Base-by-base conservation (phyloP, 495 filamentous ascomycete genomes). In the Xylaria longipes region DNA sequence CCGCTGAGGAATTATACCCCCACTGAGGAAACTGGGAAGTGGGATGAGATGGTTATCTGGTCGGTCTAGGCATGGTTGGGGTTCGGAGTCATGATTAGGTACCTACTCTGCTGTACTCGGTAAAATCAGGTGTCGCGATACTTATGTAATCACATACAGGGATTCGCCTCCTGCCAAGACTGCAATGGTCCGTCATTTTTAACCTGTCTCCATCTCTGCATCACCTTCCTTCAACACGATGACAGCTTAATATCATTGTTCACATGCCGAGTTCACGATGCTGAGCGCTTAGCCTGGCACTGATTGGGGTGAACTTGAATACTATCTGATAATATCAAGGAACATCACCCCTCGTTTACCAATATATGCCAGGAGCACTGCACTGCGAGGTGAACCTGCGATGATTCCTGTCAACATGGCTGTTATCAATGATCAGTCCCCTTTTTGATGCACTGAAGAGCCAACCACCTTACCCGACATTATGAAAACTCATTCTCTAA, bases 151-250 rank as follows among this genome's bases (percentile, higher is more conserved):
- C 43, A 17, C 9, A 7, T 27, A 35, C 65, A 67, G 48, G 65
- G 65, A 39, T 67, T 22, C 5, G 43, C 41, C 65, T 41, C 65
- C 46, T 67, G 65, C 65, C 65, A 67, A 67, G 65, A 54, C 46
- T 67, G 65, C 65, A 25, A 20, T 43, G 65, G 48, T 67, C 65
- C 65, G 29, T 67, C 48, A 39, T 41, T 27, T 67, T 41, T 54
- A 39, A 54, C 17, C 33, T 15, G 17, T 54, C 48, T 22, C 65
- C 65, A 56, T 67, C 65, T 54, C 48, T 37, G n/a, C n/a, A n/a
- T 35, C 17, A 15, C 15, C 31, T 17, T 27, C 56, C 56, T 2
- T 37, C 20, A 11, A n/a, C 12, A 14, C 52, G 14, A 12, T 56
- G 5, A 45, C n/a, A 14, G 14, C 61, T 64, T 29, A 46, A 64